phyloP scores from a whole-genome alignment of 2,329 filamentous ascomycete species.

The Apiospora hydei region DNA sequence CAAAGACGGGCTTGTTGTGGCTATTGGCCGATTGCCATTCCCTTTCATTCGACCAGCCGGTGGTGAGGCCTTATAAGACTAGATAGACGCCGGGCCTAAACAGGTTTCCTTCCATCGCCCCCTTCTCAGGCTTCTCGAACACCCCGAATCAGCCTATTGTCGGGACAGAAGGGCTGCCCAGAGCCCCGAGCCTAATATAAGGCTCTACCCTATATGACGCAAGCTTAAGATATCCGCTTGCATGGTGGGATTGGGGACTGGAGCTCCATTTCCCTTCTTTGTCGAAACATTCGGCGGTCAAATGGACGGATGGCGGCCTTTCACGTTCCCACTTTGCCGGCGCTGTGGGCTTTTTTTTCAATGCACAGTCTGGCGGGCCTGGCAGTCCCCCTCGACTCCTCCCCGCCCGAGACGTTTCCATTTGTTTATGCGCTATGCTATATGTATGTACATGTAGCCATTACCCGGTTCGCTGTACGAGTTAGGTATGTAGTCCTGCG shows the following conservation, averaged over 20 bases:
- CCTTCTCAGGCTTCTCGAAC: conserved; percentile 7
- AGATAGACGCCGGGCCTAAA: background rate
- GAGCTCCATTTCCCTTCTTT: conserved; percentile 1
- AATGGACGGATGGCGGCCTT: conserved; percentile 5
- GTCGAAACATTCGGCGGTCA: conserved; percentile 19
- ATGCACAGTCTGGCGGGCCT: conserved; percentile 15
- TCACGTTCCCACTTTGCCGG: conserved; percentile 9
- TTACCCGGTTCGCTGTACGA: background rate
- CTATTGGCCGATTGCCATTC: background rate
- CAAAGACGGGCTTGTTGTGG: background rate
- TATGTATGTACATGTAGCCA: background rate
- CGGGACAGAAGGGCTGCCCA: background rate
- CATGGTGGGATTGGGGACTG: background rate
- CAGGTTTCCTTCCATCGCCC: background rate
- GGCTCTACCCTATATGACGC: conserved; percentile 18
- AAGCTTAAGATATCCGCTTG: conserved; percentile 5
- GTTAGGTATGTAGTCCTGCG: background rate
- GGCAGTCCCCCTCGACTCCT: background rate
- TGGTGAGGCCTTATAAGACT: background rate
- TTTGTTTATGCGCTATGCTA: conserved; percentile 18
- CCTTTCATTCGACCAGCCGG: background rate
- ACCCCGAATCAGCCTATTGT: background rate
- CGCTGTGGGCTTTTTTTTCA: background rate
- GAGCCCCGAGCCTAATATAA: background rate
- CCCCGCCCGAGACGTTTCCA: conserved; percentile 18